Base-by-base conservation (phyloP, 257 asterid genomes). In the Cordia subcordata region DNA sequence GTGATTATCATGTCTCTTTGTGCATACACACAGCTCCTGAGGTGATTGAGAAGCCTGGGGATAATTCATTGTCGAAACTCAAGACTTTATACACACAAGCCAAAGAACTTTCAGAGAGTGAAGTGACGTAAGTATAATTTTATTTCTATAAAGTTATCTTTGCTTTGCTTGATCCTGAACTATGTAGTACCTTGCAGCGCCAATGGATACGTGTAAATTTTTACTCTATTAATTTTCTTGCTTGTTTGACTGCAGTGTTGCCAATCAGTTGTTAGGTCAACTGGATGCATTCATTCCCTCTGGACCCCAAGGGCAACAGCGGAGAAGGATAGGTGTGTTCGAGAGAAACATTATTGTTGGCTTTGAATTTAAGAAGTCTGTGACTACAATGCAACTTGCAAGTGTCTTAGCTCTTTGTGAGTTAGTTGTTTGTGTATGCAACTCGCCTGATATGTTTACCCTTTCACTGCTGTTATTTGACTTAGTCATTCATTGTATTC, bases 11-110 rank as follows among this genome's bases (percentile, higher is more conserved):
- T 21, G 10, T 59, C 21, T 47, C 32, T 61, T 53, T 73, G 58
- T 55, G 4, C 10, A 42, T 42, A 55, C 33, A n/a, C 62, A 76
- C 88, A 93, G 97, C 87, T 66, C 97, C 96, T 17, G 96, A 83
- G 69, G 74, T 80, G 42, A 96, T 93, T 58, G 95, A 93, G 70
- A 88, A 82, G 77, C 90, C 97, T 17, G 91, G 91, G 59, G 97
- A 93, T 72, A 79, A 57, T 74, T 93, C 97, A 44, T 74, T 93
- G 35, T 56, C 81, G 42, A 82, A 50, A 79, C 99, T 93, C 55
- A 89, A 83, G 77, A 67, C 53, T 73, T 70, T 89, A 72, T 93
- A 93, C 51, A 80, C 72, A 64, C 91, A 72, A 73, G 99, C 97
- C 60, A 93, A 86, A 79, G 97, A 86, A 45, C 85, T 93, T 33